Conservation (phyloP, 2,329 filamentous ascomycete species). For the Penicillium sp. region DNA sequence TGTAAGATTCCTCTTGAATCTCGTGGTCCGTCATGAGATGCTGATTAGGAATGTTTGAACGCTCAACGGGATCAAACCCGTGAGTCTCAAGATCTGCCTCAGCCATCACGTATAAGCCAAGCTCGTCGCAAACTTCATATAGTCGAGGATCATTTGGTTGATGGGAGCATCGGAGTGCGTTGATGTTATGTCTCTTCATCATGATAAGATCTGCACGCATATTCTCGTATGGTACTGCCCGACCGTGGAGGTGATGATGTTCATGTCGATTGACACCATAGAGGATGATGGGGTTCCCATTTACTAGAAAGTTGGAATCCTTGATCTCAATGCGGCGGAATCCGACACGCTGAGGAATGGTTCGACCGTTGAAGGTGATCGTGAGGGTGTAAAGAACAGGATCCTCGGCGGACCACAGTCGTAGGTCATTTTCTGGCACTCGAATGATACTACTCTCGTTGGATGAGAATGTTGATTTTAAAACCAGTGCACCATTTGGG, state of each 20-base stretch:
- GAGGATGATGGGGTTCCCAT: constrained; percentile 62
- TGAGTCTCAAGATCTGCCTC: constrained; percentile 43
- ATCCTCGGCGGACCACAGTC: constrained; percentile 70
- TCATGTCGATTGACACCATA: constrained; percentile 71
- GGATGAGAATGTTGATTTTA: neutral
- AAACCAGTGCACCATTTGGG: neutral
- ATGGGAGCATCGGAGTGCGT: constrained; percentile 69
- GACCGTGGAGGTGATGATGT: constrained; percentile 65
- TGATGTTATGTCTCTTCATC: constrained; percentile 73
- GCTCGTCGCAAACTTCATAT: constrained; percentile 36
- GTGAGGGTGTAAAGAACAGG: constrained; percentile 62
- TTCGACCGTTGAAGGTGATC: constrained; percentile 29
- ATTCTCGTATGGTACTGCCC: constrained; percentile 64
- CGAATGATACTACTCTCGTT: neutral
- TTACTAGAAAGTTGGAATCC: constrained; percentile 62
- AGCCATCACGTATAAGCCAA: constrained; percentile 40
- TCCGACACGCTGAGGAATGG: constrained; percentile 58
- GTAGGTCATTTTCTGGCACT: constrained; percentile 51
- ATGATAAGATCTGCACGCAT: constrained; percentile 63
- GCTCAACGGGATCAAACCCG: constrained; percentile 43
- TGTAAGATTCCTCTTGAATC: constrained; percentile 57
- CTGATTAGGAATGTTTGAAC: constrained; percentile 60
- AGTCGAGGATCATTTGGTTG: constrained; percentile 59
- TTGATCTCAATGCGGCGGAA: constrained; percentile 62
- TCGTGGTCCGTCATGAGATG: constrained; percentile 50